Percentiles rank a stretch among this genome's conserved stretches.
Evolutionary conservation across 306 rosid genomes (phyloP).

Genomic region (Sicyos baderoa): DNA sequence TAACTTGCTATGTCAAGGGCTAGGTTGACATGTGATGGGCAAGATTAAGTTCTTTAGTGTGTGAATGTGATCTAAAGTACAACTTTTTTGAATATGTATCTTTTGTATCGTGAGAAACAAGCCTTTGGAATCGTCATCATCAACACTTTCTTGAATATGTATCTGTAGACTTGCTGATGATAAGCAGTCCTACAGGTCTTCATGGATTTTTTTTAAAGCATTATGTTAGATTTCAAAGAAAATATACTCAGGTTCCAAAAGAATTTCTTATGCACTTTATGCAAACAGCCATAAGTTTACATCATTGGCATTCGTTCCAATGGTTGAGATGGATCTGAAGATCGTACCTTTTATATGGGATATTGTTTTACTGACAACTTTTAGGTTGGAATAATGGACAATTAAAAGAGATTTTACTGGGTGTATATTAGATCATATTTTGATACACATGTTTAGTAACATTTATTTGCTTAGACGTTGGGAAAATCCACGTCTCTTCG

Average conservation of each 20-base stretch:
- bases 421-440: neutral
- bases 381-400: neutral
- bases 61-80: slow-evolving; percentile 1
- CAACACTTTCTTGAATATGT: slow-evolving; percentile 1
- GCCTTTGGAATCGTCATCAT: too few species aligned
- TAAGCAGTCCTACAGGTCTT: neutral
- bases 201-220: neutral
- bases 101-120: neutral
- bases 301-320: neutral
- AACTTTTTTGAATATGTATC: slow-evolving; percentile 6
- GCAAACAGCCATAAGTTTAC: neutral
- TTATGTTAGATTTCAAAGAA: neutral
- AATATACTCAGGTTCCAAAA: neutral
- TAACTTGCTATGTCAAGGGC: neutral
- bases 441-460: neutral
- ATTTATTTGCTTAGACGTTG: slow-evolving; percentile 7
- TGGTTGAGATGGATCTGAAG: neutral
- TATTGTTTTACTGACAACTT: too few species aligned
- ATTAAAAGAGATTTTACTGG: neutral
- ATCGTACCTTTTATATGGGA: too few species aligned
- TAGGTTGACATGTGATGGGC: neutral
- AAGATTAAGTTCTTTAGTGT: neutral
- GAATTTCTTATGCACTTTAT: neutral
- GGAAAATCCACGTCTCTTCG: slow-evolving; percentile 1
- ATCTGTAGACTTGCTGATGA: neutral